Base-by-base conservation (phyloP, 805 yeast genomes). In the Yarrowia osloensis region DNA sequence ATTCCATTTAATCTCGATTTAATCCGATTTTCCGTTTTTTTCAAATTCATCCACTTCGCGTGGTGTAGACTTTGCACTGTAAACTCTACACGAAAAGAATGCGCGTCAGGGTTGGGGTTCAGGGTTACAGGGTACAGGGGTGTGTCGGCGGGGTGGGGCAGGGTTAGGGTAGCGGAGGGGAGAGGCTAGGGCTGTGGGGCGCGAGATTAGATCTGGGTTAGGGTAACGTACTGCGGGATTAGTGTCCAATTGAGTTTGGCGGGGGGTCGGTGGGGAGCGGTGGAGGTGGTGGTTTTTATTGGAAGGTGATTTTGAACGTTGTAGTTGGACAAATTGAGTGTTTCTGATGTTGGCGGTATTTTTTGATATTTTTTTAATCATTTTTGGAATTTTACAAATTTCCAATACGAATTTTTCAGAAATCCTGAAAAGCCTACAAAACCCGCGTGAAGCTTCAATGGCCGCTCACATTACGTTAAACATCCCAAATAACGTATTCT, bases 31-130 rank as follows among this genome's bases (percentile, higher is more conserved):
- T 17, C 22, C 22, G 4, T 7, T 24, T 44, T 24, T 17, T 12
- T 26, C 3, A 13, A 26, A 46, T 46, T 13, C 4, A 3, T 1
- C 9, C 0, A 46, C 2, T 26, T 8, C 57, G 57, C 57, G 57
- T 50, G 57, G 29, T 50, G 57, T 50, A 50, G 15, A 22, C 40
- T 50, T 49, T 17, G 29, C 40, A 31, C 40, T 50, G 57, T 50
- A 50, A 50, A 50, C 57, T 50, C 22, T 50, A 50, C 57, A 50
- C 57, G 57, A 50, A 50, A 50, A 50, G 57, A 50, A 50, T 50
- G 57, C 57, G 57, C 57, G 19, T 22, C 57, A 33, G 57, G 57
- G 57, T 33, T 50, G 19, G 57, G 57, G 57, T 21, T 21, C 26
- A 29, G 40, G 29, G 57, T 15, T 49, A 17, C 57, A 50, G 57